These are phyloP conservation scores for Periconia sp. DNA, from an alignment of 2,329 filamentous ascomycete genomes.

Conservation along the genomic window DNA sequence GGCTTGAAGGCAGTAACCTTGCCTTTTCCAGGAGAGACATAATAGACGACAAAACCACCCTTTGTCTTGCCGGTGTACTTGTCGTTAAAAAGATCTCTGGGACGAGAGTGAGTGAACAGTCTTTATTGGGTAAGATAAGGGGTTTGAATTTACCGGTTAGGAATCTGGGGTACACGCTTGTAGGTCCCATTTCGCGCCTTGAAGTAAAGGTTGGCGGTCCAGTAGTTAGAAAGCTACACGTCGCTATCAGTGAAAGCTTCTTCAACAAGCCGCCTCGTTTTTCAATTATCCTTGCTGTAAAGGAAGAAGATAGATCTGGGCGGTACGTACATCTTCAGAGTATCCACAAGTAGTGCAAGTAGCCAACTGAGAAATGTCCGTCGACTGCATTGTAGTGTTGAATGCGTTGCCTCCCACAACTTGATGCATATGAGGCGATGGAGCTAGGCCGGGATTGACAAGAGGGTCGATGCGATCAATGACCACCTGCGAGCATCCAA, in stretches of 20 bases:
- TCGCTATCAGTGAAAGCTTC: background rate
- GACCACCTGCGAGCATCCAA: conserved; percentile 37
- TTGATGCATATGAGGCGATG: conserved; percentile 47
- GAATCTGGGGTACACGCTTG: conserved; percentile 46
- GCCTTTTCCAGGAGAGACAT: conserved; percentile 49
- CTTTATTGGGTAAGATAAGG: background rate
- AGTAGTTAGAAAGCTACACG: conserved; percentile 35
- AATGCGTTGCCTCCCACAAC: conserved; percentile 48
- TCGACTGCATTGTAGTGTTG: conserved; percentile 51
- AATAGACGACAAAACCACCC: conserved; percentile 56
- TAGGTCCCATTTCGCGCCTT: conserved; percentile 39
- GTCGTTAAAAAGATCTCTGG: conserved; percentile 45
- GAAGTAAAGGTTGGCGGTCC: conserved; percentile 40
- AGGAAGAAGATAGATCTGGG: background rate
- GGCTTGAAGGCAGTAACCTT: conserved; percentile 53
- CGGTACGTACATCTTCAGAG: conserved; percentile 42
- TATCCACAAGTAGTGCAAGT: conserved; percentile 54
- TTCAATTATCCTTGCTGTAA: too few species aligned
- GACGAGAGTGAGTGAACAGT: background rate
- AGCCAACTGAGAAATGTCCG: conserved; percentile 34
- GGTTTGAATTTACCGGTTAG: conserved; percentile 22
- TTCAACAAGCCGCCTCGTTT: too few species aligned
- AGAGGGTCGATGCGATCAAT: conserved; percentile 40
- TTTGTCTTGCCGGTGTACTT: conserved; percentile 38
- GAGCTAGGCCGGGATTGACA: conserved; percentile 44